phyloP scores from a whole-genome alignment of 2,329 filamentous ascomycete genomes.

The Aureobasidium sp. region DNA sequence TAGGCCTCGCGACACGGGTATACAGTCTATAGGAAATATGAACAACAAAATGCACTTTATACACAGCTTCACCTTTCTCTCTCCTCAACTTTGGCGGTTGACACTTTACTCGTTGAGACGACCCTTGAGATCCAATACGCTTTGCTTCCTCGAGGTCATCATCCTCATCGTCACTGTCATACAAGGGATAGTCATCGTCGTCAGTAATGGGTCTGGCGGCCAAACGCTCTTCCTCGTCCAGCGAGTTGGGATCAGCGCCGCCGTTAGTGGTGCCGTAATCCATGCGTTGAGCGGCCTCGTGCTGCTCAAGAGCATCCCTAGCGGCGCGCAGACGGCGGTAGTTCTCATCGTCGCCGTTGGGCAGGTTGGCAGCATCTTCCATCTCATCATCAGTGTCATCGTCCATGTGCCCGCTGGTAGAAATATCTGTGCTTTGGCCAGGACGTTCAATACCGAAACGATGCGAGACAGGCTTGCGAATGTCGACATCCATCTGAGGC shows the following conservation, averaged over 20 bases:
- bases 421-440: conserved; percentile 62
- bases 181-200: conserved; percentile 69
- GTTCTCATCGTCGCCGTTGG: conserved; percentile 32
- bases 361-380: conserved; percentile 39
- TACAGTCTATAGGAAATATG: conserved; percentile 5
- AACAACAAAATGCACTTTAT: background rate
- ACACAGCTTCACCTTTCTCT: background rate
- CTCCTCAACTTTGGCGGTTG: too few species aligned
- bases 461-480: conserved; percentile 82
- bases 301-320: conserved; percentile 41
- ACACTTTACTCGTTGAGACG: background rate
- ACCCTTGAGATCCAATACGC: conserved; percentile 40
- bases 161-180: conserved; percentile 75
- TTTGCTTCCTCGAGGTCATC: conserved; percentile 71
- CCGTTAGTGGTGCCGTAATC: conserved; percentile 34
- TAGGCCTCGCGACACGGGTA: conserved; percentile 4
- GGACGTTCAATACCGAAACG: conserved; percentile 85
- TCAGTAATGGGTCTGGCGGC: conserved; percentile 48
- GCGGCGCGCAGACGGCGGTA: conserved; percentile 41
- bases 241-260: conserved; percentile 29
- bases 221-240: conserved; percentile 81
- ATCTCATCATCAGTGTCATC: conserved; percentile 63
- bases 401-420: conserved; percentile 68
- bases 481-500: conserved; percentile 97
- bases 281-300: conserved; percentile 40